These are phyloP conservation scores for Gardenia jasminoides DNA, from an alignment of 257 asterid species.

Conservation along the genomic window DNA sequence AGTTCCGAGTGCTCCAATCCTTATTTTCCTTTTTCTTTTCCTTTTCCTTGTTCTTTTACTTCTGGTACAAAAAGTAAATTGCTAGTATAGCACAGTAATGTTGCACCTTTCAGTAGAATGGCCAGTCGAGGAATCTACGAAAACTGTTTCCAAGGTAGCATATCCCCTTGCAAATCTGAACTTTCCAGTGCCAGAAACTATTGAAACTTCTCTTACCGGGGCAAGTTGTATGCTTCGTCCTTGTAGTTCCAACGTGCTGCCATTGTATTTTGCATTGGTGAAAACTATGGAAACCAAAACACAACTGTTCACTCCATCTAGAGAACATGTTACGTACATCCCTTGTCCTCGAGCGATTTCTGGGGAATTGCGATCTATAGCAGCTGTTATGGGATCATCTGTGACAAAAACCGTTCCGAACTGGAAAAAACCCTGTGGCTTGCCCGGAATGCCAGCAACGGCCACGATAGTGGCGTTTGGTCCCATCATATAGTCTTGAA, in stretches of 20 bases:
- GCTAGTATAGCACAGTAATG: no score
- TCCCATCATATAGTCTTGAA: not conserved
- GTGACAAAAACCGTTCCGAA: constrained; percentile 2
- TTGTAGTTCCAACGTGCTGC: constrained; percentile 8
- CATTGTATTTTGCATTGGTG: not conserved
- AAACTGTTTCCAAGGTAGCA: not conserved
- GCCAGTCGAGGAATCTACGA: no score
- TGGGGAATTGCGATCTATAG: not conserved
- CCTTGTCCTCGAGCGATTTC: not conserved
- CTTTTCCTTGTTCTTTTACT: no score
- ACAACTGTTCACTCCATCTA: not conserved
- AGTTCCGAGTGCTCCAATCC: no score
- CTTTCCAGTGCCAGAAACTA: not conserved
- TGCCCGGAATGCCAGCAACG: not conserved
- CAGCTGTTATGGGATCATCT: constrained; percentile 3
- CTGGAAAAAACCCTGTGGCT: not conserved
- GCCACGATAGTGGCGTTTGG: not conserved
- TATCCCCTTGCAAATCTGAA: not conserved
- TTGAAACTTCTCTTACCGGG: not conserved
- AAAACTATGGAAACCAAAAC: not conserved
- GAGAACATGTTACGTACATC: not conserved
- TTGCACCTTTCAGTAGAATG: no score
- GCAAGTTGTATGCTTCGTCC: not conserved
- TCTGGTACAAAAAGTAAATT: no score
- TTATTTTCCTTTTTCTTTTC: no score